Evolutionary conservation across 2,329 filamentous ascomycete genomes (phyloP).

Genomic region (Pseudocercospora eumusae): DNA sequence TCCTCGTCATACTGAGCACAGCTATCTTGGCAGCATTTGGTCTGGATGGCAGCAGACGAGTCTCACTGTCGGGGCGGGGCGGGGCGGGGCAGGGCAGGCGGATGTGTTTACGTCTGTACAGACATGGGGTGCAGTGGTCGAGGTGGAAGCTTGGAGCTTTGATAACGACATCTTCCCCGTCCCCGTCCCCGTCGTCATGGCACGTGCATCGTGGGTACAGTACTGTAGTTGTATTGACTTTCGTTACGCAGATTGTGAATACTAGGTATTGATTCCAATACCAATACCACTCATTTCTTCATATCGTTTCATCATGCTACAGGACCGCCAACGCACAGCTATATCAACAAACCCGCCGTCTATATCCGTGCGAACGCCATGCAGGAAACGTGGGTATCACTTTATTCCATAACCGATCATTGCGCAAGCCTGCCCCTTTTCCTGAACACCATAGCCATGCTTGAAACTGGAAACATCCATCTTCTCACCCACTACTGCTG

Average conservation of each 20-base stretch:
- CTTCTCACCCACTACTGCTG: conserved; percentile 12
- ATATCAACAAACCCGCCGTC: not conserved
- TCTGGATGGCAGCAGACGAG: not conserved
- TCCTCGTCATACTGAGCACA: conserved; percentile 20
- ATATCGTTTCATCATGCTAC: not conserved
- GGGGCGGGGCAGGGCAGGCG: no score
- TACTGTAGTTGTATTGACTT: not conserved
- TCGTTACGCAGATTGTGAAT: not conserved
- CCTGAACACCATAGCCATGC: conserved; percentile 17
- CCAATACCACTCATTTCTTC: not conserved
- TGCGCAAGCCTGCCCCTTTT: conserved; percentile 1
- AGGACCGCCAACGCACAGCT: not conserved
- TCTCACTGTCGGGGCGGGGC: not conserved
- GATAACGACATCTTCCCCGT: not conserved
- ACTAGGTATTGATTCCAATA: not conserved
- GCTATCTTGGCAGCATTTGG: not conserved
- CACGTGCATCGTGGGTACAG: not conserved
- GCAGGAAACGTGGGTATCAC: conserved; percentile 19
- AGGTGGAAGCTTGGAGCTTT: conserved; percentile 4
- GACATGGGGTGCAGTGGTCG: conserved; percentile 1
- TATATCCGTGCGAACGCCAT: conserved; percentile 6
- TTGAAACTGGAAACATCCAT: not conserved
- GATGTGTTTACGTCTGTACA: not conserved
- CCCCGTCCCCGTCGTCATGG: not conserved
- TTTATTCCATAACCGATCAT: not conserved